Evolutionary conservation across 257 asterid species (phyloP), one percentile per base, ranked within the genome.

Genomic region (Solanum raphanifolium): DNA sequence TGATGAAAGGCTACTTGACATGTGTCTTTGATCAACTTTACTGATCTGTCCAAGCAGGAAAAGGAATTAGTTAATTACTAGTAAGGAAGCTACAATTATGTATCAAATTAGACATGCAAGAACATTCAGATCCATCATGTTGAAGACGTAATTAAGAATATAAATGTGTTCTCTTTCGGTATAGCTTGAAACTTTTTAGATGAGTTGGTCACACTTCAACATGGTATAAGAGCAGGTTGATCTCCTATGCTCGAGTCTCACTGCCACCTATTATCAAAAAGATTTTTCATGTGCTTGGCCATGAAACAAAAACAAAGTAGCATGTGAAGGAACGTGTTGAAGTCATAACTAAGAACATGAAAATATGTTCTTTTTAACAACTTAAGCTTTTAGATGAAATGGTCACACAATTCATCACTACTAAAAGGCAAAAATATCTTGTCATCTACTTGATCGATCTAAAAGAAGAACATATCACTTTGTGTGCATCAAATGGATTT

Each of bases 1-100:
- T 89, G 98, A 90, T 75, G 95, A 95, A 86, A 94, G 96, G 90
- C 89, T 93, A 23, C 91, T 89, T 20, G 94, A 88, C 41, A 85
- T 86, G 75, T 87, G 92, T 89, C 95, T 91, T 68, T 92, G 95
- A 84, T 95, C 98, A 23, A 85, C 87, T 90, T 85, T 91, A 84
- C 81, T 89, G 84, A 96, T 90, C 99, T 96, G 98, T 89, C 85
- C 10, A 15, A 87, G 82, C 16, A 82, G 43, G 71, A 31, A 82
- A 82, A 48, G 5, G 13, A 81, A 82, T 82, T 74, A 74, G 83
- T 36, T 36, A 74, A 21, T 74, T 31, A 31, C 85, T 27, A 79
- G 41, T 31, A 82, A 27, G 27, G 29, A 31, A 82, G 1, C 43
- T 82, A 48, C 20, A 48, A 18, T 31, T 31, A 52, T 31, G 69